Percentiles rank a stretch among this genome's conserved stretches.
These are phyloP conservation scores for Spathaspora girioi DNA, from an alignment of 805 yeast genomes.

Conservation along the genomic window DNA sequence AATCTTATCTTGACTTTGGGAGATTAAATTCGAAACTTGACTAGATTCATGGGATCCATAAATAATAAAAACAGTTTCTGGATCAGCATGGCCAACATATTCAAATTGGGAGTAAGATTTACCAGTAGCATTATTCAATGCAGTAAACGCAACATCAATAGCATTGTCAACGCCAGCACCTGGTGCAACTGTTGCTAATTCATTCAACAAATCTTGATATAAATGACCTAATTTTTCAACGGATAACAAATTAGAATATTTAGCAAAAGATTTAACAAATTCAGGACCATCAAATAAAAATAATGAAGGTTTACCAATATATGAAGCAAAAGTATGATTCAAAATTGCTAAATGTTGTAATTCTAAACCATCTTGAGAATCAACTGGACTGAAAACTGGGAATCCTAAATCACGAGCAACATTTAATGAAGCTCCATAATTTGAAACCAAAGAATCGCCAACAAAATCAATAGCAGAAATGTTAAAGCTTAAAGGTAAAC, in stretches of 20 bases:
- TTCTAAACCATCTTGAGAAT: constrained; percentile 45
- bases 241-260: constrained; percentile 41
- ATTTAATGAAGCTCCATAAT: constrained; percentile 58
- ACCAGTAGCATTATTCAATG: constrained; percentile 53
- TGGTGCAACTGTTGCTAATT: constrained; percentile 18
- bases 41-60: constrained; percentile 70
- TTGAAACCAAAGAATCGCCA: constrained; percentile 52
- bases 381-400: constrained; percentile 68
- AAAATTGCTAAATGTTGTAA: constrained; percentile 65
- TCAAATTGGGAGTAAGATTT: constrained; percentile 60
- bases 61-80: constrained; percentile 77
- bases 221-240: constrained; percentile 38
- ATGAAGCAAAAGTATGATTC: constrained; percentile 55
- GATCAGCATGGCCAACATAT: constrained; percentile 58
- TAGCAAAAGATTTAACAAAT: constrained; percentile 49
- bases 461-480: constrained; percentile 67
- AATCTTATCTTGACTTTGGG: constrained; percentile 35
- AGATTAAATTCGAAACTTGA: constrained; percentile 45
- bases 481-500: constrained; percentile 62
- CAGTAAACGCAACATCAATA: constrained; percentile 43
- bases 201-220: constrained; percentile 33
- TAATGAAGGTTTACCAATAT: constrained; percentile 52
- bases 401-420: constrained; percentile 61
- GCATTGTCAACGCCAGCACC: constrained; percentile 27
- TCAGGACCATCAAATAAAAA: constrained; percentile 81